Evolutionary conservation across 345 rosid species (phyloP).

Genomic region (Citrus glauca): DNA sequence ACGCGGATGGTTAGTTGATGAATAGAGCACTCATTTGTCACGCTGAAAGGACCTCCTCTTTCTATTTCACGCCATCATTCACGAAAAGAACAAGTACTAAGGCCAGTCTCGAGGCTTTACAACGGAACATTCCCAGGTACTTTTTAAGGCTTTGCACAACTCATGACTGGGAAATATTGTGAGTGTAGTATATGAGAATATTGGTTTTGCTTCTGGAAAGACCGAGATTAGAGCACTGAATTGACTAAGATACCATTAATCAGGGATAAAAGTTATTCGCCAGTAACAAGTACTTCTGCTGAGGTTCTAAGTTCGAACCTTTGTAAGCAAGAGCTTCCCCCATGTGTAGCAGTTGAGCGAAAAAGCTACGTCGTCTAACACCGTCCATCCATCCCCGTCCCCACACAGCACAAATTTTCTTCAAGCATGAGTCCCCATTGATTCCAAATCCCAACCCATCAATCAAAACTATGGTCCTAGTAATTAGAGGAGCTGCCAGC

Average conservation of each 20-base stretch:
- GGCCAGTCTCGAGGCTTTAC: background rate
- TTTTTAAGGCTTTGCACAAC: background rate
- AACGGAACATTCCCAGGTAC: background rate
- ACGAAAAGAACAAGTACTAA: background rate
- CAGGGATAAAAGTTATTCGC: conserved; percentile 11
- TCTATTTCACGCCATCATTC: conserved; percentile 6
- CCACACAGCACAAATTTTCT: conserved; percentile 36
- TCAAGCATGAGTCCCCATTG: conserved; percentile 26
- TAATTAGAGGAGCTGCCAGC: conserved; percentile 24
- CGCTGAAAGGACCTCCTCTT: background rate
- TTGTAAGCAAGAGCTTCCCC: conserved; percentile 8
- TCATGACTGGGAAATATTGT: background rate
- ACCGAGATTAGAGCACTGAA: background rate
- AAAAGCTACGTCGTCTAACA: conserved; percentile 31
- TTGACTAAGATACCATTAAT: background rate
- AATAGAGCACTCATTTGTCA: background rate
- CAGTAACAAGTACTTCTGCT: background rate
- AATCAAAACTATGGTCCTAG: conserved; percentile 37
- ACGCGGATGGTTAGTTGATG: conserved; percentile 16
- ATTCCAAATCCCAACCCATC: conserved; percentile 54
- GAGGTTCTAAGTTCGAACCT: conserved; percentile 18
- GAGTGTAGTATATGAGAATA: background rate
- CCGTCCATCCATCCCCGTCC: conserved; percentile 48
- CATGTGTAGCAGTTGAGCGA: conserved; percentile 17
- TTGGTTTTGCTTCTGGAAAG: background rate